These are phyloP conservation scores for Melanogaster broomeanus DNA, from an alignment of 768 basidiomycete species.

Conservation along the genomic window DNA sequence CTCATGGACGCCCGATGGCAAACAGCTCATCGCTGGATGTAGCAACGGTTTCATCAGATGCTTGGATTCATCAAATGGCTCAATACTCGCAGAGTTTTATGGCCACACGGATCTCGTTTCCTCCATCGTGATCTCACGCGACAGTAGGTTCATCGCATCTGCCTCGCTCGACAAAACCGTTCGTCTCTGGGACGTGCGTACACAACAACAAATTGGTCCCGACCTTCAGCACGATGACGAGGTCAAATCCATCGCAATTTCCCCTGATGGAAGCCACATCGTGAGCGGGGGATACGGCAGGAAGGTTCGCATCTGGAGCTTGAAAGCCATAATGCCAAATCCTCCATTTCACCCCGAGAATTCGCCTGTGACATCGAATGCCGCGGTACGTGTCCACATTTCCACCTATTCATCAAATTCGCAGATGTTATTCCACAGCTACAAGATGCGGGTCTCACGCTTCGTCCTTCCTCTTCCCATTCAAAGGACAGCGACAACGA, in stretches of 20 bases:
- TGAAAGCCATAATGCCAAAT: neutral
- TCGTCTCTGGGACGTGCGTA: constrained; percentile 26
- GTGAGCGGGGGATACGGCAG: constrained; percentile 17
- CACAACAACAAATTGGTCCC: constrained; percentile 18
- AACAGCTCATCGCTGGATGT: constrained; percentile 18
- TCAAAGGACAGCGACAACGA: too few relatives aligned
- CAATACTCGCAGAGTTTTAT: neutral
- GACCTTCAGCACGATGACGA: constrained; percentile 11
- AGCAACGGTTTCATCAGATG: constrained; percentile 14
- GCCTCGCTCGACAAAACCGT: constrained; percentile 32
- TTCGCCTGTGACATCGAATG: too few relatives aligned
- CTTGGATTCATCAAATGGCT: constrained; percentile 11
- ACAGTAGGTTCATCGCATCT: constrained; percentile 23
- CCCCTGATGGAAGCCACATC: constrained; percentile 12
- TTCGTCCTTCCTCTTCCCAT: too few relatives aligned
- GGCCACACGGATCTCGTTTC: constrained; percentile 21
- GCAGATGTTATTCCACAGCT: too few relatives aligned
- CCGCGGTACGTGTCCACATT: too few relatives aligned
- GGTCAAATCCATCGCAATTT: constrained; percentile 15
- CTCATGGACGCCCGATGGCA: constrained; percentile 17
- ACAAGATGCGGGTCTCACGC: too few relatives aligned
- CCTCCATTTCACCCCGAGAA: too few relatives aligned
- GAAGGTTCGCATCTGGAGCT: constrained; percentile 14
- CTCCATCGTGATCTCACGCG: constrained; percentile 20
- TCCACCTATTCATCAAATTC: too few relatives aligned